Evolutionary conservation across 2,329 filamentous ascomycete species (phyloP).

Genomic region (Camptophora hylomeconis): DNA sequence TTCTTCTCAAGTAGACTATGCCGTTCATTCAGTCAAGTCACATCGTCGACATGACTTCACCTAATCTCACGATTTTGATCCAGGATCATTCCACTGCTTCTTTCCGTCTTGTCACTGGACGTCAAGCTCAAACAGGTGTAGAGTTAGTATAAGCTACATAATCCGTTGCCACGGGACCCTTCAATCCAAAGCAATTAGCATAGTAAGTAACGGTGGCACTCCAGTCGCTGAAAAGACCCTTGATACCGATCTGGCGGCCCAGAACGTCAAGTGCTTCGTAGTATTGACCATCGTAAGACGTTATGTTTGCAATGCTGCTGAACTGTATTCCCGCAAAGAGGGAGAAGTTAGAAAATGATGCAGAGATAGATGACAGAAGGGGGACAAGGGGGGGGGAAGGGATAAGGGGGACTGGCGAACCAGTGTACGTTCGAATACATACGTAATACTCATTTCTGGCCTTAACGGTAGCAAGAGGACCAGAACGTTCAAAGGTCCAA

Average conservation of each 20-base stretch:
- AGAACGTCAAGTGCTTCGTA: conserved; percentile 55
- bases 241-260: conserved; percentile 45
- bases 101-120: too few species aligned
- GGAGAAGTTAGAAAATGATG: not conserved
- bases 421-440: too few species aligned
- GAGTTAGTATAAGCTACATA: too few species aligned
- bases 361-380: too few species aligned
- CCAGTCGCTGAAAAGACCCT: conserved; percentile 57
- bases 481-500: conserved; percentile 57
- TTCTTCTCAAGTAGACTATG: too few species aligned
- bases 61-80: too few species aligned
- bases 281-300: conserved; percentile 52
- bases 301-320: conserved; percentile 37
- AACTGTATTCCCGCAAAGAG: conserved; percentile 28
- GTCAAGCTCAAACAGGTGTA: too few species aligned
- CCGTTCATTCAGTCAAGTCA: too few species aligned
- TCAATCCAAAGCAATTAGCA: conserved; percentile 51
- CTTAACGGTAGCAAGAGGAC: conserved; percentile 40
- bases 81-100: too few species aligned
- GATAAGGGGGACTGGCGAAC: too few species aligned
- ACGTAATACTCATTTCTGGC: conserved; percentile 40
- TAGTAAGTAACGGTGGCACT: conserved; percentile 56
- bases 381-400: too few species aligned
- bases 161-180: conserved; percentile 9
- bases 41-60: too few species aligned